Evolutionary conservation across 2,329 filamentous ascomycete genomes (phyloP).

Genomic region (Diplodia sapinea): DNA sequence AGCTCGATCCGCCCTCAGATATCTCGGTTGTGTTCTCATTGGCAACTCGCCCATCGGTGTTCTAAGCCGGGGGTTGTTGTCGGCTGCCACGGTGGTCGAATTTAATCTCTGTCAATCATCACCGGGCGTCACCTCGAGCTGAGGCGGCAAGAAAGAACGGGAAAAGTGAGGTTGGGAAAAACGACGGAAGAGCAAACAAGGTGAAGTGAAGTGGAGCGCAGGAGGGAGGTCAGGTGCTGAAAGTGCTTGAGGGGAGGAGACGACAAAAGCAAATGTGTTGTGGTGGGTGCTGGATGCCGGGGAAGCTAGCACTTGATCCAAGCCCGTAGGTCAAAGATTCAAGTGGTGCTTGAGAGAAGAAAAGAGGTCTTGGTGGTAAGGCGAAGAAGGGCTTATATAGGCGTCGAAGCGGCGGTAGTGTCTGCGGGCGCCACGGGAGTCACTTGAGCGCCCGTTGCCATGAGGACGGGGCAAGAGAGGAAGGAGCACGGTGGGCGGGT

Average conservation of each 20-base stretch:
- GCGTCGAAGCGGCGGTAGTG: background rate
- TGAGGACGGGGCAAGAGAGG: background rate
- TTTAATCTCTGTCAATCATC: conserved; percentile 24
- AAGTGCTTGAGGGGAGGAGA: too few species aligned
- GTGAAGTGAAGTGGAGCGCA: background rate
- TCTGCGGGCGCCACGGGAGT: background rate
- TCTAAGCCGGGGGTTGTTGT: background rate
- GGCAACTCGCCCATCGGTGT: conserved; percentile 1
- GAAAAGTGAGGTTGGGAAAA: background rate
- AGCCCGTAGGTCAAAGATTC: background rate
- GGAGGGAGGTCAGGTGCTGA: too few species aligned
- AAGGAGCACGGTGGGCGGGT: background rate
- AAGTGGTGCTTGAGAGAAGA: background rate
- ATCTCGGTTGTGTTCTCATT: background rate
- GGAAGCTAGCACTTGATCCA: background rate
- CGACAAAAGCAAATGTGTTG: background rate
- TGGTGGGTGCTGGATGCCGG: background rate
- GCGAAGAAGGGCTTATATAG: background rate
- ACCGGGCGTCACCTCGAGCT: conserved; percentile 11
- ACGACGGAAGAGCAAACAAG: background rate
- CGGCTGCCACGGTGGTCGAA: conserved; percentile 5
- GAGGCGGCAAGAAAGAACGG: background rate
- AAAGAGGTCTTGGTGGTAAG: background rate
- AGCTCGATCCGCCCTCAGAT: conserved; percentile 15
- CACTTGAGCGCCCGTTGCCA: background rate